Base-by-base conservation (phyloP, 2,329 filamentous ascomycete genomes). In the Septoria petroselini region DNA sequence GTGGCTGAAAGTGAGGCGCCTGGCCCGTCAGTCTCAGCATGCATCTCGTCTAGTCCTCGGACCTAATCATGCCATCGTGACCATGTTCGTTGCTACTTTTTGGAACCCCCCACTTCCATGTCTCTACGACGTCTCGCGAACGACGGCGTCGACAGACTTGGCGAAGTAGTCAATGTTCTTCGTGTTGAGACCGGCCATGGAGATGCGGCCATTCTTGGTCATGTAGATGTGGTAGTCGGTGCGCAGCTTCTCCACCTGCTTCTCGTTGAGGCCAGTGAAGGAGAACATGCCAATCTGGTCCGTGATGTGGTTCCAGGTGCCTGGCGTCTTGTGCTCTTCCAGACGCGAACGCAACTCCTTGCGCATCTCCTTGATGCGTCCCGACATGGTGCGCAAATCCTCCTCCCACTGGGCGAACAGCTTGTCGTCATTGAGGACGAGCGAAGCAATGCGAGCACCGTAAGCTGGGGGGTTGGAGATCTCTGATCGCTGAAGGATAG, bases 221-320 rank as follows among this genome's bases (percentile, higher is more conserved):
- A 91, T 91, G 74, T 93, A 93, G 46, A 93, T 78, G 69, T 93
- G 88, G 52, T 77, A 81, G 42, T 87, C 80, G 54, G 82, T 76
- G 44, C 84, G 79, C 54, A 93, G 73, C 72, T 81, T 83, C 60
- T 79, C 42, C 6, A 91, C 88, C 68, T 93, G 88, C 55, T 80
- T 68, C 73, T 90, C 86, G 9, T 70, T 80, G 68, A 94, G 72
- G 9, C 88, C 88, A 1, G 88, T 94, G 70, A 95, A 98, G 70
- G 85, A 91, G 75, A 98, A 98, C 93, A 98, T 98, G 74, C 93
- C 93, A 67, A 98, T 98, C 79, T 98, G 93, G 64, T 94, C 88
- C 12, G 91, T 96, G 69, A 98, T 95, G 73, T 98, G 93, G 66
- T 91, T 88, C 93, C 93, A 98, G 11, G 81, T 86, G 25, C 91